Conservation (phyloP, 2,329 filamentous ascomycete species). For the Epichloe sp. region DNA sequence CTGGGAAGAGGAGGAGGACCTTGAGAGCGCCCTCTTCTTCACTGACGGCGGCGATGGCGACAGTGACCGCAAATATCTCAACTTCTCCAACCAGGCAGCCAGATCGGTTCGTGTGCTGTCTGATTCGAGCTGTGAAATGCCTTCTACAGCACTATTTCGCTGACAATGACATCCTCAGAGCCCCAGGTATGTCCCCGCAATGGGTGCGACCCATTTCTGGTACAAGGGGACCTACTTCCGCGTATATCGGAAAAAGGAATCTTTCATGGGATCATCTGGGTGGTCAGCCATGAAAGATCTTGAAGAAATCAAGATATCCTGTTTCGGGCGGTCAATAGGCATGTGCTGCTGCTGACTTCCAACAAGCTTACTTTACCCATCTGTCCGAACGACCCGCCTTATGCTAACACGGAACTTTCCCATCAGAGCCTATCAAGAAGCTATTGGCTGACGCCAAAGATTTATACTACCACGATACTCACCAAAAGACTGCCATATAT, state of each 20-base stretch:
- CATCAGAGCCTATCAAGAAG: constrained; percentile 37
- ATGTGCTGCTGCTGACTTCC: constrained; percentile 2
- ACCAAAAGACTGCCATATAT: constrained; percentile 45
- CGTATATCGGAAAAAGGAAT: constrained; percentile 32
- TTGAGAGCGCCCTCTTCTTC: constrained; percentile 24
- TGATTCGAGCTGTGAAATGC: no score
- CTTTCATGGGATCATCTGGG: constrained; percentile 19
- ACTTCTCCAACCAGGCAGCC: constrained; percentile 43
- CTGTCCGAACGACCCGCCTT: no score
- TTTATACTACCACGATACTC: constrained; percentile 36
- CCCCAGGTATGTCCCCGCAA: constrained; percentile 39
- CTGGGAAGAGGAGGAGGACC: constrained; percentile 41
- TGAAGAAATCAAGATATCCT: constrained; percentile 40
- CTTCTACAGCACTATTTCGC: no score
- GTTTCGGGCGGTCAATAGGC: constrained; percentile 34
- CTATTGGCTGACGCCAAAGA: constrained; percentile 41
- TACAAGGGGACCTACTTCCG: constrained; percentile 37
- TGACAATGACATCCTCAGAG: constrained; percentile 15
- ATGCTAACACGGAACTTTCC: background rate
- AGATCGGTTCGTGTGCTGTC: background rate
- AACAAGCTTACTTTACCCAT: no score
- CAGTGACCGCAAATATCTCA: constrained; percentile 32
- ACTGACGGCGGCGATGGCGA: constrained; percentile 25
- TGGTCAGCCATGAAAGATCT: constrained; percentile 33
- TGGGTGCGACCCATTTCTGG: constrained; percentile 42